A percentile compares a stretch with the other conserved stretches of the same genome.
Conservation (phyloP, 176 grass and related monocot genomes). For the Chloris gayana region DNA sequence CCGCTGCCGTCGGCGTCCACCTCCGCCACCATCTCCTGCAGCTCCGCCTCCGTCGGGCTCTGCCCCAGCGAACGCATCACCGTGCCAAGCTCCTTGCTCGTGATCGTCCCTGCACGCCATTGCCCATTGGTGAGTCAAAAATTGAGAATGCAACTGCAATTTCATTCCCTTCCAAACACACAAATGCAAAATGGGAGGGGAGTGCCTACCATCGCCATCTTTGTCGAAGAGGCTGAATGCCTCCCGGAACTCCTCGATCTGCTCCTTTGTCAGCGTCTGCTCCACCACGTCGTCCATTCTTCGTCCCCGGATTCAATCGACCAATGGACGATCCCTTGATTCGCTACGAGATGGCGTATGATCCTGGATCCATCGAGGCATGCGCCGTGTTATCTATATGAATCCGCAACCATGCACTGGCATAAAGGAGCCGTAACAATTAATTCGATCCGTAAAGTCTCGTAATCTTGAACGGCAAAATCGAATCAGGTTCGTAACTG, state of each 20-base stretch:
- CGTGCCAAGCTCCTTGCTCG: constrained; percentile 61
- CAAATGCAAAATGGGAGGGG: no score
- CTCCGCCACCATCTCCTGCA: constrained; percentile 58
- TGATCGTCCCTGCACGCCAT: constrained; percentile 53
- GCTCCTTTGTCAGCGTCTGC: constrained; percentile 25
- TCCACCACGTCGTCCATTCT: constrained; percentile 30
- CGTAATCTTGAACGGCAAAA: not conserved
- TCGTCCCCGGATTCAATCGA: not conserved
- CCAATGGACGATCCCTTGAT: not conserved
- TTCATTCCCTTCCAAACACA: no score
- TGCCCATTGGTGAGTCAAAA: not conserved
- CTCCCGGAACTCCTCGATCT: constrained; percentile 55
- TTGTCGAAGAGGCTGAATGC: constrained; percentile 68
- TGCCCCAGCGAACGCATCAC: constrained; percentile 71
- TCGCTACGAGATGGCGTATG: not conserved
- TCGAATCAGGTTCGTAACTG: not conserved
- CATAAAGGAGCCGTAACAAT: not conserved
- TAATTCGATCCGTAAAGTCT: not conserved
- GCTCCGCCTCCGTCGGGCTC: constrained; percentile 66
- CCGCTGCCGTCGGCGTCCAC: constrained; percentile 57
- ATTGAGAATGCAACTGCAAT: no score
- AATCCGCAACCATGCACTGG: not conserved
- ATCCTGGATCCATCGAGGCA: not conserved
- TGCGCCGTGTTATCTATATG: not conserved
- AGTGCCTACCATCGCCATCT: constrained; percentile 45